Evolutionary conservation across 2,329 filamentous ascomycete species (phyloP), one percentile per base, ranked within the genome.

Genomic region (Stemphylium beticola): DNA sequence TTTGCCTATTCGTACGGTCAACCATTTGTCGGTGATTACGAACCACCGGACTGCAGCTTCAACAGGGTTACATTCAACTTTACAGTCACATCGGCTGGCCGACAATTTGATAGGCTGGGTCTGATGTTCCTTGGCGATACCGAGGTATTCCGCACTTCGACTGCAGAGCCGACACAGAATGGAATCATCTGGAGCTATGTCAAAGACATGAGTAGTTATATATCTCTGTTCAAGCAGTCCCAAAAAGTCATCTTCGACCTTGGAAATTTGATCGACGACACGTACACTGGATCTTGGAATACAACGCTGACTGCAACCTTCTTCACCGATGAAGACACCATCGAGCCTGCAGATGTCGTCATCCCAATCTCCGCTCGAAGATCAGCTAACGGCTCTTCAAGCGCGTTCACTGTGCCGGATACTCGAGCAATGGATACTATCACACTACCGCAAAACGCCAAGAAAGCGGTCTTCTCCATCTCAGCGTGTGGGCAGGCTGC

Each of bases 71-170:
- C 85, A 20, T 85, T 95, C 73, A 92, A 92, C 67, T 83, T 95
- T 62, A 93, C 89, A 0, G 87, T 90, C 12, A 85, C 84, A 0
- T 90, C 88, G 9, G 78, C 80, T 57, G 91, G 91, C 1, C 82
- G 84, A 3, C 91, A 96, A 65, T 93, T 84, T 73, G 91, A 96
- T 71, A 83, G 91, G 34, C 80, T 93, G 8, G 91, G 86, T 4
- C 74, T 88, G 29, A 87, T 95, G 82, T 95, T 88, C 65, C 79
- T 95, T 33, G 86, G 85, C 36, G 89, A 93, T 71, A 86, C 84
- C 9, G 91, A 96, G 71, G 82, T 96, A n/a, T 95, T 89, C 80
- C 82, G 91, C 20, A 93, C 90, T 2, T 92, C 90, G 4, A 96
- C 91, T 1, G 89, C 91, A 4, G 89, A 96, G 76, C 90, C 91